phyloP scores from a whole-genome alignment of 495 filamentous ascomycete species.

The Penicillium mononematosum region DNA sequence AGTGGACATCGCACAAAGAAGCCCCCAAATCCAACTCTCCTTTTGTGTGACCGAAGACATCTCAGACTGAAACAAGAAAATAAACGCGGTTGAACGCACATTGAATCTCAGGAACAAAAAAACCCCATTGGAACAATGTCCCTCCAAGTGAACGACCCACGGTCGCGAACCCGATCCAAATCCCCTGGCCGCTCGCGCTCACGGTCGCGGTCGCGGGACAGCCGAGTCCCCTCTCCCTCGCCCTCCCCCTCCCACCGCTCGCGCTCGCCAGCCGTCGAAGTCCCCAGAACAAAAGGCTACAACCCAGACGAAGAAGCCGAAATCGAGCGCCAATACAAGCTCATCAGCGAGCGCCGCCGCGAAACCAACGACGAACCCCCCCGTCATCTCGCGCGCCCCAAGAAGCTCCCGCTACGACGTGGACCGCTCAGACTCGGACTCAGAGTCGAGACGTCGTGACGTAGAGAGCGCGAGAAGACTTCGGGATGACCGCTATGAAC shows the following conservation, averaged over 20 bases:
- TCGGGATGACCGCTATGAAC: conserved; percentile 38
- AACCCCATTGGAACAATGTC: conserved; percentile 33
- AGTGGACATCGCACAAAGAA: not conserved
- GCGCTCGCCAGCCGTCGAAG: conserved; percentile 20
- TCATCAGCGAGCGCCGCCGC: conserved; percentile 20
- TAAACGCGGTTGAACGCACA: not conserved
- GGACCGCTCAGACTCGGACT: conserved; percentile 50
- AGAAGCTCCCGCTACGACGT: conserved; percentile 44
- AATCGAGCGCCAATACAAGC: conserved; percentile 33
- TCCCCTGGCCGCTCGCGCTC: conserved; percentile 55
- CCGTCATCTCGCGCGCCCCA: conserved; percentile 29
- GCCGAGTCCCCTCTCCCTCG: conserved; percentile 36
- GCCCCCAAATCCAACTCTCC: not conserved
- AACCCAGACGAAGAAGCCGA: conserved; percentile 28
- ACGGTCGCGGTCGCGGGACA: conserved; percentile 51
- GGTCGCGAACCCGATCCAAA: conserved; percentile 59
- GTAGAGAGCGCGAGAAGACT: conserved; percentile 27
- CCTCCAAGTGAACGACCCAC: conserved; percentile 57
- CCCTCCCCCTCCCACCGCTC: conserved; percentile 15
- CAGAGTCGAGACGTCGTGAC: conserved; percentile 30
- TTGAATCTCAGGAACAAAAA: not conserved
- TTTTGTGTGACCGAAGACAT: conserved; percentile 1
- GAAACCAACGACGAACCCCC: not conserved
- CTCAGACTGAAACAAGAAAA: not conserved
- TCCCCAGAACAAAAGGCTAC: conserved; percentile 22